phyloP scores from a whole-genome alignment of 73 alveolate genomes.

The Paramecium sonneborni region DNA sequence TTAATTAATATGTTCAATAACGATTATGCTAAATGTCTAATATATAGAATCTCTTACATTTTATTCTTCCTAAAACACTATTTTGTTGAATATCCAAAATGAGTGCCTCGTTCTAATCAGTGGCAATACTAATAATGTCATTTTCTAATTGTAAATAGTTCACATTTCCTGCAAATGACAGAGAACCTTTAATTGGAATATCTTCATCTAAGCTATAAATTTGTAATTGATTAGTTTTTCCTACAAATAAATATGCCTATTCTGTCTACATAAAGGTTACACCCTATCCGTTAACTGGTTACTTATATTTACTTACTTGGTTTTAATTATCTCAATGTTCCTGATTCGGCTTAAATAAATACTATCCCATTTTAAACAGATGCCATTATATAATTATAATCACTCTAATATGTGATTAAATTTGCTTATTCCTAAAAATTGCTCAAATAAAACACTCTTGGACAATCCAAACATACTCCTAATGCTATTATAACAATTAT shows the following conservation, averaged over 20 bases:
- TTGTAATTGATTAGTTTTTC: background rate
- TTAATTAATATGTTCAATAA: background rate
- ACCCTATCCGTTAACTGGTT: background rate
- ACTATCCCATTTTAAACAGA: background rate
- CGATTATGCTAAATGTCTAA: background rate
- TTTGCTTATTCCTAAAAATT: background rate
- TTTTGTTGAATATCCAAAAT: background rate
- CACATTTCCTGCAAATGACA: background rate
- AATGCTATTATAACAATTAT: background rate
- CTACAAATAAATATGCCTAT: background rate
- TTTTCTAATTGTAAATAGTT: background rate
- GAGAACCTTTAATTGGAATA: background rate
- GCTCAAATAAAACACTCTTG: background rate
- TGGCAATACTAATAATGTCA: background rate
- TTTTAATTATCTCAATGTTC: background rate
- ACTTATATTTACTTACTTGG: background rate
- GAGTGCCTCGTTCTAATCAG: background rate
- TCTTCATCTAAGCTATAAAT: background rate
- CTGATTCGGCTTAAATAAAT: background rate
- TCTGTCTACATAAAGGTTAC: background rate
- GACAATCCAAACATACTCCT: background rate
- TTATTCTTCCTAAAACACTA: background rate
- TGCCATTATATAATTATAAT: too few relatives aligned
- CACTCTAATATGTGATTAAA: too few relatives aligned
- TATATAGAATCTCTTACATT: conserved; percentile 8